Evolutionary conservation across 495 filamentous ascomycete species (phyloP), one percentile per base, ranked within the genome.

Genomic region (Ascodesmis nigricans): DNA sequence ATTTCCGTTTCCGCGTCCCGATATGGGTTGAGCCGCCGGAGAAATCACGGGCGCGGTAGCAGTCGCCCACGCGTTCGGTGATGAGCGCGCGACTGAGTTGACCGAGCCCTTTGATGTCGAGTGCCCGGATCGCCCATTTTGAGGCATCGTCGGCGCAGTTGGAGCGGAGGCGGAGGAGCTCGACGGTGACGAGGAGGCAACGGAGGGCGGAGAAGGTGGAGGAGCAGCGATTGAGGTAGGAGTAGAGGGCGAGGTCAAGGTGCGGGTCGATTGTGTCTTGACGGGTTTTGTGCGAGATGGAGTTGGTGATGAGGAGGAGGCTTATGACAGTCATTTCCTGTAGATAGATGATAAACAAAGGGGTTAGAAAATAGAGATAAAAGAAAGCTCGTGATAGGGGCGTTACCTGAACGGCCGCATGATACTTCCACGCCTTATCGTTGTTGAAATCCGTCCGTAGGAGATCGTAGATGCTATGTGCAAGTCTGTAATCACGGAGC

Each of bases 391-490:
- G n/a, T 20, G 15, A 5, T 35, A 5, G 7, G 6, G 22, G 6
- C 16, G 25, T 10, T 22, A 49, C 44, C 14, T 50, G 47, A 24
- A 78, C 75, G 0, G 76, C 81, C 0, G 90, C 87, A 50, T 93
- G 80, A 43, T 93, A 81, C 45, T 64, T 75, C 87, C 90, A 95
- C 1, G 87, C 87, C 54, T 93, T 92, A 52, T 95, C 84, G 49
- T 83, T 84, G 38, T 68, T 71, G 47, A 80, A 95, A 47, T 97
- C 87, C 5, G 71, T 63, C 21, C 78, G 66, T 2, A 97, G 61
- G 10, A 95, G 62, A 13, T 95, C 87, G 53, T 92, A 97, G 0
- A 75, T 83, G 5, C 70, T 77, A 43, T 82, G 68, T 28, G 87
- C 74, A n/a, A 97, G 59, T 51, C 83, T 91, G 68, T 71, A 95